Conservation (phyloP, 2,329 filamentous ascomycete genomes). For the Hypoxylon sp. region DNA sequence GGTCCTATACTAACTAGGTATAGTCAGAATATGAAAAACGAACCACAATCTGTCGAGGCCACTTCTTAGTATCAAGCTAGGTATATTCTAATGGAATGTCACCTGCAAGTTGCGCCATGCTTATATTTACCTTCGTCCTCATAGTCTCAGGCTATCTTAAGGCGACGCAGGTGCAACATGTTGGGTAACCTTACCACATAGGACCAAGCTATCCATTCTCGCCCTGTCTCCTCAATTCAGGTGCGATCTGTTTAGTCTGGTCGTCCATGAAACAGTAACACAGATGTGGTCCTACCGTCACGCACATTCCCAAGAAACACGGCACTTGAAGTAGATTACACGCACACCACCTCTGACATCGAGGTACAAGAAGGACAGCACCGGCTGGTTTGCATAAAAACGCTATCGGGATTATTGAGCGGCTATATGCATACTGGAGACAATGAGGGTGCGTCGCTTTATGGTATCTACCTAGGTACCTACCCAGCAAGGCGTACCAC, state of each 20-base stretch:
- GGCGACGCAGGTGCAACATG: constrained; percentile 10
- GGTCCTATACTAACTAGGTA: constrained; percentile 15
- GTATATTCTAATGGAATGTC: not conserved
- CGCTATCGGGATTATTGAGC: constrained; percentile 8
- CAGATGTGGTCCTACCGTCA: constrained; percentile 36
- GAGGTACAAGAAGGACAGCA: not conserved
- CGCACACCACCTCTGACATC: constrained; percentile 3
- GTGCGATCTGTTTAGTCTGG: constrained; percentile 12
- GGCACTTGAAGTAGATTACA: constrained; percentile 17
- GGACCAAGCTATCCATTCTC: constrained; percentile 8
- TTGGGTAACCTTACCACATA: constrained; percentile 9
- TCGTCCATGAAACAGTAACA: constrained; percentile 43
- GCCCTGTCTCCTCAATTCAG: constrained; percentile 11
- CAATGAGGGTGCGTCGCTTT: constrained; percentile 8
- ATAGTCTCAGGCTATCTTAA: constrained; percentile 8
- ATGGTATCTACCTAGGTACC: too few relatives aligned
- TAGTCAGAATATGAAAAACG: not conserved
- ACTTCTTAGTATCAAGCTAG: not conserved
- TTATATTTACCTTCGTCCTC: constrained; percentile 9
- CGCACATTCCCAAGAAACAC: constrained; percentile 13
- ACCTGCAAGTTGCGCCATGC: not conserved
- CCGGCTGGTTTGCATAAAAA: constrained; percentile 1
- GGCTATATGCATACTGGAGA: constrained; percentile 29
- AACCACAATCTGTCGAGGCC: not conserved
- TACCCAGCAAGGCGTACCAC: not conserved